Evolutionary conservation across 2,329 filamentous ascomycete species (phyloP).

Genomic region (Chrysoporthe cubensis): DNA sequence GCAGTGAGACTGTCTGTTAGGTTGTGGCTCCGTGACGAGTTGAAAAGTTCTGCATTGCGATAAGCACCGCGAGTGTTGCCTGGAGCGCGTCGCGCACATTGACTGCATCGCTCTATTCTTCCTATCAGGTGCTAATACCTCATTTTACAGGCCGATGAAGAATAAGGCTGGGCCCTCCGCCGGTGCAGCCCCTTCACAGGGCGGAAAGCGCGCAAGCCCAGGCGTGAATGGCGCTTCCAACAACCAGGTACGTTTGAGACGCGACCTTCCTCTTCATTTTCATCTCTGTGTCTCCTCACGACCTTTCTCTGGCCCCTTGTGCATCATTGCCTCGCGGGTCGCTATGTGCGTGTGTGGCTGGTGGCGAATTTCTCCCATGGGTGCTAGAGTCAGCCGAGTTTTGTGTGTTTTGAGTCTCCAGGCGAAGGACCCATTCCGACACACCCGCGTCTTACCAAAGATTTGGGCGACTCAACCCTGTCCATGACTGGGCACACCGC

Average conservation of each 20-base stretch:
- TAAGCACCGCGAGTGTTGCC: not conserved
- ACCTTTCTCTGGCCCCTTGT: conserved; percentile 13
- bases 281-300: not conserved
- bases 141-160: conserved; percentile 68
- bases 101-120: not conserved
- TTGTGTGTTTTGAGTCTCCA: conserved; percentile 25
- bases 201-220: conserved; percentile 66
- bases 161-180: conserved; percentile 64
- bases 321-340: not conserved
- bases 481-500: conserved; percentile 24
- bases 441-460: conserved; percentile 22
- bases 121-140: conserved; percentile 29
- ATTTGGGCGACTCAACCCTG: conserved; percentile 26
- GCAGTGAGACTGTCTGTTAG: conserved; percentile 9
- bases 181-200: conserved; percentile 69
- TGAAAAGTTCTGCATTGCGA: not conserved
- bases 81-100: not conserved
- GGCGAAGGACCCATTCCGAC: conserved; percentile 22
- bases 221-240: conserved; percentile 57
- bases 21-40: not conserved
- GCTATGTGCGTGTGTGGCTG: not conserved
- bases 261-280: conserved; percentile 12
- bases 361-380: conserved; percentile 15
- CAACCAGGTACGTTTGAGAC: conserved; percentile 55
- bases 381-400: conserved; percentile 22